These are phyloP conservation scores for Oryza punctata DNA, from an alignment of 176 grass and related monocot genomes.

Conservation along the genomic window DNA sequence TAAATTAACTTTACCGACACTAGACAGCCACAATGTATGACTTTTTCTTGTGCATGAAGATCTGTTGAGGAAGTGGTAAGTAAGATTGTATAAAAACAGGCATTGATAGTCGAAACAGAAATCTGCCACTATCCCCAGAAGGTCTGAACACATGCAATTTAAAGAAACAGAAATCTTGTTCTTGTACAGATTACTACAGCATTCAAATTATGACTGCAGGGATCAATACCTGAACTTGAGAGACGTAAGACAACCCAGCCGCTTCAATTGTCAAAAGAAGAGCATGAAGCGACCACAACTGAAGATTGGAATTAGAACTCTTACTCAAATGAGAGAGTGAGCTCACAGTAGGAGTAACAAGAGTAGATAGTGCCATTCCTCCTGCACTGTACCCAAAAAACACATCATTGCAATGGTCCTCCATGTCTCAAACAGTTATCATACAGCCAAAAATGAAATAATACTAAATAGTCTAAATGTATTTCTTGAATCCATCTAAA, in stretches of 20 bases:
- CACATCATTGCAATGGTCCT: slow-evolving; percentile 31
- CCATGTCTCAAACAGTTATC: slow-evolving; percentile 13
- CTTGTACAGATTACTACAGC: not conserved
- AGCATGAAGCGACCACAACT: slow-evolving; percentile 97
- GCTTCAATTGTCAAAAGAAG: slow-evolving; percentile 98
- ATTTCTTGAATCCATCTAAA: slow-evolving; percentile 14
- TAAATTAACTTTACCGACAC: not conserved
- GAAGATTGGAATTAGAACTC: slow-evolving; percentile 77
- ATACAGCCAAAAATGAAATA: not conserved
- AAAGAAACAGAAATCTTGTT: slow-evolving; percentile 7
- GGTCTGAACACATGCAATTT: not conserved
- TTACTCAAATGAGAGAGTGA: slow-evolving; percentile 80
- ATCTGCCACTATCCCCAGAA: not conserved
- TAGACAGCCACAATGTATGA: not conserved
- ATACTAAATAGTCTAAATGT: not conserved
- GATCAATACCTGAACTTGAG: slow-evolving; percentile 86
- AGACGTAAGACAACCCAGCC: slow-evolving; percentile 91
- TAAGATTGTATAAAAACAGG: slow-evolving; percentile 23
- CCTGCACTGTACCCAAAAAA: slow-evolving; percentile 75
- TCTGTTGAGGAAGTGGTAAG: not conserved
- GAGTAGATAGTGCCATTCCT: slow-evolving; percentile 89
- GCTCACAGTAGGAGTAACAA: slow-evolving; percentile 85
- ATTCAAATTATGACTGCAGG: slow-evolving; percentile 8
- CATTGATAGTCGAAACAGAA: not conserved
- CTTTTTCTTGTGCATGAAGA: not conserved